These are phyloP conservation scores for Pouteria glomerata DNA, from an alignment of 148 eudicot species.

Conservation along the genomic window DNA sequence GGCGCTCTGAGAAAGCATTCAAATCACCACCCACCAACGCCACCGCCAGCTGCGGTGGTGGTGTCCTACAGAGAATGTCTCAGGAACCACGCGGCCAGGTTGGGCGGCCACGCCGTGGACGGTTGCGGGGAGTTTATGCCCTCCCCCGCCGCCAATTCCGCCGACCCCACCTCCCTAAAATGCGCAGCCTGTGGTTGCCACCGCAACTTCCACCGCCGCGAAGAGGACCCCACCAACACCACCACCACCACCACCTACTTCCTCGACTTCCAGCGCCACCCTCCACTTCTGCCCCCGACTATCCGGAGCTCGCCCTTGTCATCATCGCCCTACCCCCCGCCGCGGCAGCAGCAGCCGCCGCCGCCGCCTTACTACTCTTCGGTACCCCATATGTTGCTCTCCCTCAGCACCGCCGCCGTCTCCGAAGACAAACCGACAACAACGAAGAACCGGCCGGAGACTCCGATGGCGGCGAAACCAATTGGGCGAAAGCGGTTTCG, in stretches of 20 bases:
- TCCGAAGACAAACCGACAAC: neutral
- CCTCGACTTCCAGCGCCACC: conserved; percentile 20
- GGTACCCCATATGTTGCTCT: conserved; percentile 13
- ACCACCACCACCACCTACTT: conserved; percentile 17
- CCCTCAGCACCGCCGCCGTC: conserved; percentile 12
- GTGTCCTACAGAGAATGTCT: conserved; percentile 63
- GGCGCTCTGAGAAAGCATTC: conserved; percentile 16
- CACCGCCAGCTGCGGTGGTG: conserved; percentile 14
- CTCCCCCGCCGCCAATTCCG: conserved; percentile 27
- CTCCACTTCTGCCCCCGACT: neutral
- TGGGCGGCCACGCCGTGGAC: no score
- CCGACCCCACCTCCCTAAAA: conserved; percentile 44
- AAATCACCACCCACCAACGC: conserved; percentile 2
- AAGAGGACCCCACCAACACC: no score
- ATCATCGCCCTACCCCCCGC: conserved; percentile 13
- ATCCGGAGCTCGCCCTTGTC: conserved; percentile 18
- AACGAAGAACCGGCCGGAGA: neutral
- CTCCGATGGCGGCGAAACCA: conserved; percentile 5
- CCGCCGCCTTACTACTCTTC: conserved; percentile 5
- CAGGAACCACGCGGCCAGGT: conserved; percentile 70
- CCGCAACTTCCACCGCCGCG: no score
- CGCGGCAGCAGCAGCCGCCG: conserved; percentile 11
- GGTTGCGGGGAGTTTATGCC: conserved; percentile 91
- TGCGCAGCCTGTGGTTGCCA: conserved; percentile 91
- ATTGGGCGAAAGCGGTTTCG: conserved; percentile 31